A percentile compares a stretch with the other conserved stretches of the same genome.
Evolutionary conservation across 148 eudicot species (phyloP).

Genomic region (Pouteria glomerata): DNA sequence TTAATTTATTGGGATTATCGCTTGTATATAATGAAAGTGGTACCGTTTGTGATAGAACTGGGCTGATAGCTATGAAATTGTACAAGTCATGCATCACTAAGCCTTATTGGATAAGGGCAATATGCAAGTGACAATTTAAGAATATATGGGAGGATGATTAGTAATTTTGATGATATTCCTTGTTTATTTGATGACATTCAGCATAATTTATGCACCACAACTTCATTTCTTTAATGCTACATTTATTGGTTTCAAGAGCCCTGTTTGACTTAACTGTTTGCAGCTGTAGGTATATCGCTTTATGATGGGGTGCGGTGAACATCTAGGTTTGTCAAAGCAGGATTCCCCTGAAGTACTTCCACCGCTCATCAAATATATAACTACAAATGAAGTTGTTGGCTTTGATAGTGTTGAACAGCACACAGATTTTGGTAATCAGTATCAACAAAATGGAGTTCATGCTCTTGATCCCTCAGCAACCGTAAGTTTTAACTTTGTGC

Average conservation of each 20-base stretch:
- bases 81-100: not conserved
- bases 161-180: not conserved
- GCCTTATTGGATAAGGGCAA: not conserved
- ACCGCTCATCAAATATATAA: conserved; percentile 39
- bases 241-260: not conserved
- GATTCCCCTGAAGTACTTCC: conserved; percentile 39
- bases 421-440: conserved; percentile 8
- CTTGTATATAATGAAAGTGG: too few relatives aligned
- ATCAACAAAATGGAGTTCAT: conserved; percentile 9
- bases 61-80: not conserved
- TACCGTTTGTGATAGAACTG: not conserved
- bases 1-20: too few relatives aligned
- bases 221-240: not conserved
- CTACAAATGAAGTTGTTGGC: conserved; percentile 39
- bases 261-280: not conserved
- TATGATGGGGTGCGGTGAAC: conserved; percentile 37
- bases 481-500: conserved; percentile 17
- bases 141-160: not conserved
- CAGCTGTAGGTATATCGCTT: conserved; percentile 16
- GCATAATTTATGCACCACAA: not conserved
- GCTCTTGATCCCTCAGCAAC: conserved; percentile 3
- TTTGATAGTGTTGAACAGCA: conserved; percentile 43
- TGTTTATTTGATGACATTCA: not conserved
- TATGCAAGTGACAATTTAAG: not conserved
- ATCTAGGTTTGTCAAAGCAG: conserved; percentile 7